Conservation (phyloP, 177 flowering plant species). For the Tripterygium wilfordii region DNA sequence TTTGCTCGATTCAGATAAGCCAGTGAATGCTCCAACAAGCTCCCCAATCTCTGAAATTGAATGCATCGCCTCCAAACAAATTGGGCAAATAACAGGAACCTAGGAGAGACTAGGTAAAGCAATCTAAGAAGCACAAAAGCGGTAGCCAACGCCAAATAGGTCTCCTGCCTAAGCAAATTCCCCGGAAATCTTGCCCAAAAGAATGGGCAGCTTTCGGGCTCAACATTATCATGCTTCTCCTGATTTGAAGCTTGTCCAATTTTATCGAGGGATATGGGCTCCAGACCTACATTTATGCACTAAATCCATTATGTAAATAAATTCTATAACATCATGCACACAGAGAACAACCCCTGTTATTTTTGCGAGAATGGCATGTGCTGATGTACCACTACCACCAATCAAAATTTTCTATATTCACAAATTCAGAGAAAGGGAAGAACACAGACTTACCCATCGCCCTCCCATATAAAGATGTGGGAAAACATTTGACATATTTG, state of each 20-base stretch:
- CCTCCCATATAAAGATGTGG: no score
- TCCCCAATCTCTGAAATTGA: conserved; percentile 33
- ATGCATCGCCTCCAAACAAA: conserved; percentile 49
- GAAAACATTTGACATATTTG: no score
- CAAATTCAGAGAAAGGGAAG: no score
- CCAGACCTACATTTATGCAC: conserved; percentile 33
- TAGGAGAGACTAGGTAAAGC: conserved; percentile 48
- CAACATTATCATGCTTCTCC: conserved; percentile 27
- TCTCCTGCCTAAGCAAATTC: conserved; percentile 67
- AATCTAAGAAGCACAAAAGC: conserved; percentile 69
- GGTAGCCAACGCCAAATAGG: conserved; percentile 74
- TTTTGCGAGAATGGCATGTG: no score
- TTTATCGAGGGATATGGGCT: conserved; percentile 30
- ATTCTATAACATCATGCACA: no score
- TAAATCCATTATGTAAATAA: no score
- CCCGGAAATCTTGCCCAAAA: conserved; percentile 92
- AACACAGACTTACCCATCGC: no score
- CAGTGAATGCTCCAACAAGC: conserved; percentile 55
- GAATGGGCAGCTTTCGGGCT: conserved; percentile 67
- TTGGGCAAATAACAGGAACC: conserved; percentile 28
- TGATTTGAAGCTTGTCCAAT: conserved; percentile 25
- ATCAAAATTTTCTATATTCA: no score
- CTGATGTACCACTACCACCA: no score
- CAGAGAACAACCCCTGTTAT: no score
- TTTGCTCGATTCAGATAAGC: conserved; percentile 40